Conservation (phyloP, 352 stramenopile species). For the Phytophthora melonis region DNA sequence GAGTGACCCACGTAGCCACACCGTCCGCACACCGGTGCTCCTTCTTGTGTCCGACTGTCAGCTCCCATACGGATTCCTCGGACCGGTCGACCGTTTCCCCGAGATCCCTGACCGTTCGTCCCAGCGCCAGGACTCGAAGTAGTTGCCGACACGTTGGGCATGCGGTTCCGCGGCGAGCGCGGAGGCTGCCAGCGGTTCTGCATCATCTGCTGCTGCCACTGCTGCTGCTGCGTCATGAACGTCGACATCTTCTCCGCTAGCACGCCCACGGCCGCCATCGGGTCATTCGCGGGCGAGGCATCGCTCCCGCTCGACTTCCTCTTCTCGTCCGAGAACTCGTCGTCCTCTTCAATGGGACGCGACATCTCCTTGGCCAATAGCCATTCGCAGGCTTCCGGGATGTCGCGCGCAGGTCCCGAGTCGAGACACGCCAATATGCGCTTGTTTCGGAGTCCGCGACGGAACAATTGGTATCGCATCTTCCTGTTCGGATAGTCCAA, state of each 20-base stretch:
- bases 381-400: slow-evolving; percentile 5
- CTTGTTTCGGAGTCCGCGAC: slow-evolving; percentile 6
- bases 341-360: slow-evolving; percentile 11
- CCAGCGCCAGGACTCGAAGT: background rate
- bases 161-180: background rate
- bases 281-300: background rate
- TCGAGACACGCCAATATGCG: slow-evolving; percentile 1
- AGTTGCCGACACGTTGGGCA: background rate
- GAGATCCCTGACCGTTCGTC: background rate
- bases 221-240: background rate
- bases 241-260: background rate
- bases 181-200: background rate
- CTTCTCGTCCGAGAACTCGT: slow-evolving; percentile 8
- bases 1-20: slow-evolving; percentile 1
- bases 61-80: slow-evolving; percentile 1
- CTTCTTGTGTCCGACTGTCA: background rate
- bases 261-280: background rate
- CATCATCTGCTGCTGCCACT: background rate
- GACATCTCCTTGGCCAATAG: slow-evolving; percentile 8
- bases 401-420: background rate
- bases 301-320: background rate
- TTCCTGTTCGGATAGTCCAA: slow-evolving; percentile 2
- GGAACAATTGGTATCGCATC: background rate
- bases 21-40: background rate
- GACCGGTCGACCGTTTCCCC: background rate